Evolutionary conservation across 2,329 filamentous ascomycete species (phyloP).

Genomic region (Claviceps lovelessii): DNA sequence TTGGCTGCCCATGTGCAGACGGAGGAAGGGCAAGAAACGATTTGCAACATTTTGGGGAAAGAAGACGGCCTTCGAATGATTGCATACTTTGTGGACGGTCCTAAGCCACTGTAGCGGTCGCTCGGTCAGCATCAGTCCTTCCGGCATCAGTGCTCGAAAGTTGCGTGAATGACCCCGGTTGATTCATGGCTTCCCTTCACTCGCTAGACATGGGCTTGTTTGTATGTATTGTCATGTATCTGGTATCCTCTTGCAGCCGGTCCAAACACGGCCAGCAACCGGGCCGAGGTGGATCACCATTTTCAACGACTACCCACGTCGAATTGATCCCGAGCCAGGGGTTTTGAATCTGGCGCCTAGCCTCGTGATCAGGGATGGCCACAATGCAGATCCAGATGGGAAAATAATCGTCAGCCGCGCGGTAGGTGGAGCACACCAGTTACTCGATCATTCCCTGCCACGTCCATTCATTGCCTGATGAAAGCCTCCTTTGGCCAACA

Average conservation of each 20-base stretch:
- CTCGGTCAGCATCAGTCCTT: too few species aligned
- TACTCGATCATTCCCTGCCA: neutral
- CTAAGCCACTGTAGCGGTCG: slow-evolving; percentile 1
- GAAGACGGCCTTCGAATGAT: slow-evolving; percentile 16
- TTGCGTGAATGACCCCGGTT: neutral
- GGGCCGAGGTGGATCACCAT: too few species aligned
- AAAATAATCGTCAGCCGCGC: neutral
- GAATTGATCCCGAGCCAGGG: neutral
- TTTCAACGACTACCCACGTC: neutral
- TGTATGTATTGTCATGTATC: neutral
- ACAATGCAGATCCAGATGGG: neutral
- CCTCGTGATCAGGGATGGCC: neutral
- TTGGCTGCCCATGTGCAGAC: slow-evolving; percentile 12
- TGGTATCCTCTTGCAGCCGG: too few species aligned
- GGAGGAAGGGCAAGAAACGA: slow-evolving; percentile 7
- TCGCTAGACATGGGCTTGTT: neutral
- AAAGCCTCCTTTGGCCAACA: neutral
- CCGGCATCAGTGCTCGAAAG: neutral
- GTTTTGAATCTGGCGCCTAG: neutral
- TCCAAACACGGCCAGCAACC: too few species aligned
- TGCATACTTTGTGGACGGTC: slow-evolving; percentile 15
- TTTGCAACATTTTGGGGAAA: slow-evolving; percentile 17
- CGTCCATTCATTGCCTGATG: neutral
- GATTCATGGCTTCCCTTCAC: neutral
- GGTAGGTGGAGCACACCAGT: neutral